Percentiles rank a stretch among this genome's conserved stretches.
These are phyloP conservation scores for Monosporascus sp. DNA, from an alignment of 2,329 filamentous ascomycete species.

Conservation along the genomic window DNA sequence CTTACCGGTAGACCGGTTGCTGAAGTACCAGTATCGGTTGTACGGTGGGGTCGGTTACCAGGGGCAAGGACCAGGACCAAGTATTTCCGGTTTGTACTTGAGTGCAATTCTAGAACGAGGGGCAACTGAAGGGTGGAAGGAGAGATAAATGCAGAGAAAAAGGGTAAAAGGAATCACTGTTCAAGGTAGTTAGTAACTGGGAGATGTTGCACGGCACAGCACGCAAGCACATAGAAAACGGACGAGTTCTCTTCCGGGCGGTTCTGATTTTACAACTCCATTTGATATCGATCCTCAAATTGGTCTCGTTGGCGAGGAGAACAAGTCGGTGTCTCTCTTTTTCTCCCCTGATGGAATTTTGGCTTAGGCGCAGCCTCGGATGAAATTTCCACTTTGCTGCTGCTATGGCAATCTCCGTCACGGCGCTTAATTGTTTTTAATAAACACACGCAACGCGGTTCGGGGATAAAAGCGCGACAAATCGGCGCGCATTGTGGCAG, in stretches of 20 bases:
- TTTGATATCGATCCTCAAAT: background rate
- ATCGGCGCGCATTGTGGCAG: no score
- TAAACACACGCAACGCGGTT: background rate
- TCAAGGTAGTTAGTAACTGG: background rate
- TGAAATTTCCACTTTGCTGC: background rate
- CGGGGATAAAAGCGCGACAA: background rate
- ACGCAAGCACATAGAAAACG: background rate
- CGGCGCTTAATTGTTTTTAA: background rate
- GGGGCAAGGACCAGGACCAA: background rate
- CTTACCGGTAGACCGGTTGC: background rate
- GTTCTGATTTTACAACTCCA: background rate
- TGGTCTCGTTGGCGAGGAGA: background rate
- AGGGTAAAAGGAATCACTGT: background rate
- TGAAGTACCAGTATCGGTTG: background rate
- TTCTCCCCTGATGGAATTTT: background rate
- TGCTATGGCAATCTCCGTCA: background rate
- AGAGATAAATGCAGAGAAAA: background rate
- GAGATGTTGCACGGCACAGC: no score
- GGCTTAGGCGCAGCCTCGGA: background rate
- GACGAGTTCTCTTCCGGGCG: background rate
- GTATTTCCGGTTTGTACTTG: background rate
- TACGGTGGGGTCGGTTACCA: background rate
- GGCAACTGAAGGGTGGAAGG: background rate
- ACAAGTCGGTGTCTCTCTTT: no score
- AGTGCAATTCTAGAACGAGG: background rate